phyloP scores from a whole-genome alignment of 495 filamentous ascomycete genomes.

The Pseudomonodictys pantanalensis region DNA sequence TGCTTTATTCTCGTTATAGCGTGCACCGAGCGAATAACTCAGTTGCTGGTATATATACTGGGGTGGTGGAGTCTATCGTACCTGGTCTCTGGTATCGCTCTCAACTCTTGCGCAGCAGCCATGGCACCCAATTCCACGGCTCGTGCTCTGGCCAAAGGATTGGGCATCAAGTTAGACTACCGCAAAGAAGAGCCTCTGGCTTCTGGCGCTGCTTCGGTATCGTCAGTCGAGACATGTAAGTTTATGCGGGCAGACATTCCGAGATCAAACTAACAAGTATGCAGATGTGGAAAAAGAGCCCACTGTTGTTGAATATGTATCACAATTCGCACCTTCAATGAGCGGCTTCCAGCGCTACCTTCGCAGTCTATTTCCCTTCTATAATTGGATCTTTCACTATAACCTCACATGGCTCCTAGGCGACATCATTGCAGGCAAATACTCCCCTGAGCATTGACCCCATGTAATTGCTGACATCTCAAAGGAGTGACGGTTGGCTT shows the following conservation, averaged over 20 bases:
- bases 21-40: neutral
- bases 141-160: conserved; percentile 18
- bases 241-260: neutral
- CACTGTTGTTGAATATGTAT: conserved; percentile 67
- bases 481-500: conserved; percentile 87
- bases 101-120: neutral
- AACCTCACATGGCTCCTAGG: conserved; percentile 85
- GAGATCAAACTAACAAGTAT: neutral
- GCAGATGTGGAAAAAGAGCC: conserved; percentile 83
- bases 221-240: conserved; percentile 17
- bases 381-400: conserved; percentile 82
- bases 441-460: neutral
- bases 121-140: conserved; percentile 10
- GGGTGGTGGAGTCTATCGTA: no score
- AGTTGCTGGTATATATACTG: neutral
- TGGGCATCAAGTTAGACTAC: conserved; percentile 27
- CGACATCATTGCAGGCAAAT: conserved; percentile 84
- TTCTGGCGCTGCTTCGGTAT: conserved; percentile 13
- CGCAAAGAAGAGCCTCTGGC: conserved; percentile 22
- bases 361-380: conserved; percentile 76
- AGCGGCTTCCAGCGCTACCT: conserved; percentile 56
- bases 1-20: neutral
- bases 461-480: neutral
- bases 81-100: no score
- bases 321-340: conserved; percentile 56